phyloP scores from a whole-genome alignment of 768 basidiomycete genomes.

The Lactarius evosmus region DNA sequence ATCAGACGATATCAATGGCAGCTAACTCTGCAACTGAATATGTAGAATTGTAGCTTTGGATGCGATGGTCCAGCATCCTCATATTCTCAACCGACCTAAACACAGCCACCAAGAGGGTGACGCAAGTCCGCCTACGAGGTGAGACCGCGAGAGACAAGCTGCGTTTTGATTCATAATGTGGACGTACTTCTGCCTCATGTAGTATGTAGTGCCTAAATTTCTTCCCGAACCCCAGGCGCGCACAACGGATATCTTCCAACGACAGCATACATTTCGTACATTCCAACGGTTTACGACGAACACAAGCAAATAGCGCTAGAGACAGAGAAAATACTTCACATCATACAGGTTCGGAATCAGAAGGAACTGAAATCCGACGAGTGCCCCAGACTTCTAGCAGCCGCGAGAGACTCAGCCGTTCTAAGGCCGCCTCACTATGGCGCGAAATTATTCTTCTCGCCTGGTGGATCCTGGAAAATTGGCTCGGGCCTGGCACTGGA shows the following conservation, averaged over 20 bases:
- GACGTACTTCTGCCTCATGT: conserved; percentile 3
- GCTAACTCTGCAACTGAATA: background rate
- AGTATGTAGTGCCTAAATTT: background rate
- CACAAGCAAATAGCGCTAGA: background rate
- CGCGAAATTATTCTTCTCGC: conserved; percentile 52
- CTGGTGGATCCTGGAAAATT: conserved; percentile 53
- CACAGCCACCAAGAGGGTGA: conserved; percentile 3
- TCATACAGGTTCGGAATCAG: background rate
- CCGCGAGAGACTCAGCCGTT: conserved; percentile 33
- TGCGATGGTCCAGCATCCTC: conserved; percentile 1
- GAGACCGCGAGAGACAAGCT: conserved; percentile 2
- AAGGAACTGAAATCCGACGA: background rate
- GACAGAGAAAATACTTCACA: background rate
- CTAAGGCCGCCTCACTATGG: conserved; percentile 45
- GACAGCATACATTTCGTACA: background rate
- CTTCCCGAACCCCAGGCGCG: background rate
- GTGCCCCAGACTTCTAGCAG: conserved; percentile 27
- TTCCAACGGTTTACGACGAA: background rate
- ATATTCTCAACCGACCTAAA: conserved; percentile 3
- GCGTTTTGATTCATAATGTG: conserved; percentile 1
- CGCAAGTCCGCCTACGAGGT: background rate
- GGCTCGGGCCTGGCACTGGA: conserved; percentile 46
- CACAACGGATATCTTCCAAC: background rate
- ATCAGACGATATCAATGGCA: background rate
- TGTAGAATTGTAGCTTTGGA: conserved; percentile 2